A percentile compares a stretch with the other conserved stretches of the same genome.
These are phyloP conservation scores for Globisporangium canariense DNA, from an alignment of 352 stramenopile genomes.

Conservation along the genomic window DNA sequence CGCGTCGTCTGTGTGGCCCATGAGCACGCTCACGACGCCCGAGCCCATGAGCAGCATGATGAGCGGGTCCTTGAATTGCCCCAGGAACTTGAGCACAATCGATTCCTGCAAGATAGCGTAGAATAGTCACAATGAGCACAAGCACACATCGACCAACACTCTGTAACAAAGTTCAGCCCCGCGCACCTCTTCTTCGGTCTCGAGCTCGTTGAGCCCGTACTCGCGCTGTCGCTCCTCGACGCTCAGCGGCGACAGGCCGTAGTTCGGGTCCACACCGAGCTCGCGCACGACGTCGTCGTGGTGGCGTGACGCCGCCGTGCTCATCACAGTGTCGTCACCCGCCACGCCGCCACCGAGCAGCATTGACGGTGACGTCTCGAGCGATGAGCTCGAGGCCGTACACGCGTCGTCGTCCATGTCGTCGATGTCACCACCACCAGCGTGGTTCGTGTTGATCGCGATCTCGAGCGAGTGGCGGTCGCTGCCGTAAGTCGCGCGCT, in stretches of 20 bases:
- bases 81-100: conserved; percentile 89
- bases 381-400: conserved; percentile 17
- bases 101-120: conserved; percentile 36
- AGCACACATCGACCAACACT: not conserved
- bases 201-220: conserved; percentile 71
- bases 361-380: conserved; percentile 8
- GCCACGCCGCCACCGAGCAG: not conserved
- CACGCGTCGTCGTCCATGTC: conserved; percentile 12
- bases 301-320: conserved; percentile 32
- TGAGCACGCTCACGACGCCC: conserved; percentile 85
- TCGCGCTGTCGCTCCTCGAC: conserved; percentile 64
- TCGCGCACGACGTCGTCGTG: conserved; percentile 64
- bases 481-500: conserved; percentile 13
- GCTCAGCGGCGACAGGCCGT: conserved; percentile 50
- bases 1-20: conserved; percentile 95
- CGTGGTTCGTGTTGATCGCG: not conserved
- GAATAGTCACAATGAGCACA: not conserved
- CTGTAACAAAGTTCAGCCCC: not conserved
- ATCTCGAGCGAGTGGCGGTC: conserved; percentile 13
- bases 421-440: not conserved
- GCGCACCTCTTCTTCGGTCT: conserved; percentile 51
- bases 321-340: not conserved
- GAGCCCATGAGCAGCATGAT: conserved; percentile 95
- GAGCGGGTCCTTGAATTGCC: conserved; percentile 96
- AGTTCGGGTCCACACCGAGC: conserved; percentile 60